phyloP scores from a whole-genome alignment of 106 monocot species.

The Acanthochlamys bracteata region DNA sequence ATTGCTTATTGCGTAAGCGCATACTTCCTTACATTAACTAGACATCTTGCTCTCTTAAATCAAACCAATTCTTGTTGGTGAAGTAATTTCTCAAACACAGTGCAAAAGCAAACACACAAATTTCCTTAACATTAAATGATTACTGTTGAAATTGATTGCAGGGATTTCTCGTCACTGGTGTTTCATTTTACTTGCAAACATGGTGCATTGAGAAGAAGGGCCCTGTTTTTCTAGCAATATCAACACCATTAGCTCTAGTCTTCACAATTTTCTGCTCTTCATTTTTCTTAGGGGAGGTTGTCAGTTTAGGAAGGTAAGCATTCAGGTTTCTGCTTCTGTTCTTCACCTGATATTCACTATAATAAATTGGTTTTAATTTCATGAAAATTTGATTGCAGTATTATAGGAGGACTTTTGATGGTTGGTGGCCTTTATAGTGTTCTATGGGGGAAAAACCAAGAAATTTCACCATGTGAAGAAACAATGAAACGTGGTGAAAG shows the following conservation, averaged over 20 bases:
- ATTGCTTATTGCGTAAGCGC: slow-evolving; percentile 28
- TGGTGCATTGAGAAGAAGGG: slow-evolving; percentile 47
- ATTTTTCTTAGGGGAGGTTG: slow-evolving; percentile 30
- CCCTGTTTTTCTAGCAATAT: slow-evolving; percentile 45
- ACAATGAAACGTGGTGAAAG: too few species aligned
- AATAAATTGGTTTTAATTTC: too few species aligned
- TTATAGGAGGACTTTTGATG: slow-evolving; percentile 54
- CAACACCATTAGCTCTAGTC: slow-evolving; percentile 30
- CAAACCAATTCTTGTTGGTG: too few species aligned
- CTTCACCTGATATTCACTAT: neutral
- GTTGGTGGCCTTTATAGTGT: slow-evolving; percentile 57
- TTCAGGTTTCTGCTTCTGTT: neutral
- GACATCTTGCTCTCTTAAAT: too few species aligned
- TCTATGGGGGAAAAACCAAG: slow-evolving; percentile 31
- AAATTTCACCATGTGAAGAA: too few species aligned
- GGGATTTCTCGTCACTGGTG: slow-evolving; percentile 33
- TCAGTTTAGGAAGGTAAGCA: neutral
- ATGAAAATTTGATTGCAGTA: slow-evolving; percentile 29
- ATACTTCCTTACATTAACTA: too few species aligned
- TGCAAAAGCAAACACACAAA: too few species aligned
- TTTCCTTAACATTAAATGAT: too few species aligned
- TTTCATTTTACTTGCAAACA: slow-evolving; percentile 28
- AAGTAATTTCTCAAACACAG: too few species aligned
- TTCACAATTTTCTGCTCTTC: slow-evolving; percentile 38
- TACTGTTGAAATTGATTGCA: slow-evolving; percentile 3